Percentiles rank a stretch among this genome's conserved stretches.
Conservation (phyloP, 257 asterid species). For the Datura wrightii region DNA sequence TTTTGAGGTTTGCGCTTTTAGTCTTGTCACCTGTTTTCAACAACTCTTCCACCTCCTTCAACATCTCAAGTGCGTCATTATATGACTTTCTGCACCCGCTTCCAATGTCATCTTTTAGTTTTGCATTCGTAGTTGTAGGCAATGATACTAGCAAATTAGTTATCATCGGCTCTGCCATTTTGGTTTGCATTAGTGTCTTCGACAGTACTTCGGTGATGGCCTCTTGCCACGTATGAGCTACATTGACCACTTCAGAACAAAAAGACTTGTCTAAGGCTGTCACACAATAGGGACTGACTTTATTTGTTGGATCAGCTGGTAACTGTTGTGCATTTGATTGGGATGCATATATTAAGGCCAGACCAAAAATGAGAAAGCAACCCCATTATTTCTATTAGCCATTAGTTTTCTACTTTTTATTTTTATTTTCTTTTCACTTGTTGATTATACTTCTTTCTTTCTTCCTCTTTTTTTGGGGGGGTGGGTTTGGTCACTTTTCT, state of each 20-base stretch:
- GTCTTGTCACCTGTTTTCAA: conserved; percentile 26
- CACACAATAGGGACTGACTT: background rate
- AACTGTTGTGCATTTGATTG: background rate
- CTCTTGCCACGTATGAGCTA: conserved; percentile 23
- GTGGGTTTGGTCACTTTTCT: background rate
- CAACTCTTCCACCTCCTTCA: background rate
- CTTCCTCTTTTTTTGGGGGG: background rate
- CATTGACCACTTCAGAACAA: background rate
- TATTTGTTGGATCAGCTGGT: background rate
- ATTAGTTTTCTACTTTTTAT: background rate
- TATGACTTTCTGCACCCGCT: background rate
- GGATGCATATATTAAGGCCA: conserved; percentile 11
- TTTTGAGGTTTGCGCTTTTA: background rate
- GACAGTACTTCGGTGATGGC: background rate
- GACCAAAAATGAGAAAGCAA: conserved; percentile 27
- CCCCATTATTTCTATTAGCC: background rate
- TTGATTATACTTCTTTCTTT: too few species aligned
- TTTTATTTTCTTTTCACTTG: too few species aligned
- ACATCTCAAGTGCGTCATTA: background rate
- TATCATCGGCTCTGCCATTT: conserved; percentile 22
- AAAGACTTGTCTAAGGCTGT: conserved; percentile 25
- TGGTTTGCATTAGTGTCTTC: background rate
- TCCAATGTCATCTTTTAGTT: background rate
- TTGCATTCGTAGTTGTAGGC: background rate
- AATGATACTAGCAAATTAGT: background rate